A percentile compares a stretch with the other conserved stretches of the same genome.
phyloP scores from a whole-genome alignment of 73 alveolate species.

The Paramecium bursaria region DNA sequence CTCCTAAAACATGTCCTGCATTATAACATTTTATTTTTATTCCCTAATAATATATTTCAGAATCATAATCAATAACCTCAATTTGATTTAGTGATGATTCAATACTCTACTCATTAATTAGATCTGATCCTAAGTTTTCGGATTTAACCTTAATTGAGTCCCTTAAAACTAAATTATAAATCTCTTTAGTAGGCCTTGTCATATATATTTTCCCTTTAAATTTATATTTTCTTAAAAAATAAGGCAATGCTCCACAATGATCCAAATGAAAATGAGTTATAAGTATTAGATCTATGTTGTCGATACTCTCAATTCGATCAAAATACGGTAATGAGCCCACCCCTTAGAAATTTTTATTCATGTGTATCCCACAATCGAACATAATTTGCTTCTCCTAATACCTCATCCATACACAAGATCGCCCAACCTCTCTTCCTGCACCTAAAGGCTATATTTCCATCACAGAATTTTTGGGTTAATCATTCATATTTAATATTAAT shows the following conservation, averaged over 20 bases:
- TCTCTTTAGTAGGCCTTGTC: slow-evolving; percentile 99
- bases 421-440: slow-evolving; percentile 68
- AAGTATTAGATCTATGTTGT: slow-evolving; percentile 43
- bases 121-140: slow-evolving; percentile 60
- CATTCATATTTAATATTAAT: too few relatives aligned
- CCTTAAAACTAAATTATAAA: slow-evolving; percentile 81
- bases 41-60: slow-evolving; percentile 95
- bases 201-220: slow-evolving; percentile 98
- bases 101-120: slow-evolving; percentile 89
- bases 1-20: slow-evolving; percentile 99
- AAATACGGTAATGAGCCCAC: slow-evolving; percentile 63
- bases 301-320: slow-evolving; percentile 56
- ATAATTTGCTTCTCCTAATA: slow-evolving; percentile 54
- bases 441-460: slow-evolving; percentile 48
- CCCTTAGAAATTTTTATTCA: slow-evolving; percentile 63
- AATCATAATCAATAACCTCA: slow-evolving; percentile 93
- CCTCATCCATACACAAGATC: slow-evolving; percentile 53
- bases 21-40: slow-evolving; percentile 96
- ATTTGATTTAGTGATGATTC: slow-evolving; percentile 90
- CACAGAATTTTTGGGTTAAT: too few relatives aligned
- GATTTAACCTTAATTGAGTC: slow-evolving; percentile 60
- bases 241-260: slow-evolving; percentile 70
- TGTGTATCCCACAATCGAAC: slow-evolving; percentile 71
- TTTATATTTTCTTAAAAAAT: slow-evolving; percentile 96
- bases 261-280: slow-evolving; percentile 64